Percentiles rank a stretch among this genome's conserved stretches.
These are phyloP conservation scores for Dioscorea dumetorum DNA, from an alignment of 106 monocot species.

Conservation along the genomic window DNA sequence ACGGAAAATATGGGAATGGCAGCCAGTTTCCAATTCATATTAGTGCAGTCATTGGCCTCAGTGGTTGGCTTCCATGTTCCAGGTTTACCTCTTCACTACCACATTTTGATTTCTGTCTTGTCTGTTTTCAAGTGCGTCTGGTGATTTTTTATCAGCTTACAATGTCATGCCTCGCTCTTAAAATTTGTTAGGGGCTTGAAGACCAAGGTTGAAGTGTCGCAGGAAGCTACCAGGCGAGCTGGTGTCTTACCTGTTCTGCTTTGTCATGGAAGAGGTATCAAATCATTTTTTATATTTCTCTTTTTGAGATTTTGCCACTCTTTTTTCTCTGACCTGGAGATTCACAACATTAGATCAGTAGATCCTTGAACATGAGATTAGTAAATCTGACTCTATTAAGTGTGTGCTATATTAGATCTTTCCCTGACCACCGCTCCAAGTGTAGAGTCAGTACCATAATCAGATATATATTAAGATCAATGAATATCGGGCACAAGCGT, in stretches of 20 bases:
- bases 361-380: too few relatives aligned
- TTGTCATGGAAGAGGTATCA: conserved; percentile 78
- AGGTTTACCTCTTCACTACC: conserved; percentile 14
- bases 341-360: too few relatives aligned
- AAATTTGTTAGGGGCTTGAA: conserved; percentile 51
- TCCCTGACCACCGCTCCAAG: too few relatives aligned
- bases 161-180: background rate
- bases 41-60: conserved; percentile 68
- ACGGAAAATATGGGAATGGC: conserved; percentile 66
- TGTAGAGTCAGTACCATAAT: too few relatives aligned
- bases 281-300: background rate
- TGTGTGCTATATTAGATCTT: too few relatives aligned
- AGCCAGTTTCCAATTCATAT: conserved; percentile 57
- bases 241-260: conserved; percentile 67
- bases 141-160: too few relatives aligned
- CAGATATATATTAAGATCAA: too few relatives aligned
- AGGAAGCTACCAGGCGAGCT: conserved; percentile 54
- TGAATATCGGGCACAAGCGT: too few relatives aligned
- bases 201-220: conserved; percentile 69
- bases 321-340: too few relatives aligned
- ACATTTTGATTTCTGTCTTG: background rate
- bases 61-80: conserved; percentile 98
- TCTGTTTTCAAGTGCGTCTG: too few relatives aligned
- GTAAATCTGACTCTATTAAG: too few relatives aligned
- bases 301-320: too few relatives aligned